Percentiles rank a stretch among this genome's conserved stretches.
Evolutionary conservation across 768 basidiomycete species (phyloP).

Genomic region (Termitomyces sp.): DNA sequence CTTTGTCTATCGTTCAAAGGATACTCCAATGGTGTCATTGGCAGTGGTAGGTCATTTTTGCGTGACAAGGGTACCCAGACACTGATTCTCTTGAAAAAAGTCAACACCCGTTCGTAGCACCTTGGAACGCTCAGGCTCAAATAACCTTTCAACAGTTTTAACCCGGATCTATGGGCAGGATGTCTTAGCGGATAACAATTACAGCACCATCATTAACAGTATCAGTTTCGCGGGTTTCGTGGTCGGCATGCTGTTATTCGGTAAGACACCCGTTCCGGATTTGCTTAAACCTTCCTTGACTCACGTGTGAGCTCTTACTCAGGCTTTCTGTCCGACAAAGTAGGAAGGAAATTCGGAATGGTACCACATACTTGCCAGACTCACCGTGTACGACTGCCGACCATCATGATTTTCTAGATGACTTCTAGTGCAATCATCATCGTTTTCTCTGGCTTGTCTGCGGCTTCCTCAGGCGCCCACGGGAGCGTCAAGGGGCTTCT

Average conservation of each 20-base stretch:
- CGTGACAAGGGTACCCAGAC: not conserved
- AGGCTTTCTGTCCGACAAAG: constrained; percentile 74
- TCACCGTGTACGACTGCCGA: not conserved
- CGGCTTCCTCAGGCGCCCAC: constrained; percentile 74
- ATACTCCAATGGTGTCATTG: constrained; percentile 80
- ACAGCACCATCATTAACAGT: constrained; percentile 58
- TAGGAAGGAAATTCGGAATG: constrained; percentile 88
- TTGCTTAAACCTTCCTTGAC: not conserved
- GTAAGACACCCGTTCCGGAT: constrained; percentile 22
- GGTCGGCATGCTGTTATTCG: constrained; percentile 77
- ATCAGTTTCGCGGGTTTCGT: constrained; percentile 79
- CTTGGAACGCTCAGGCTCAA: not conserved
- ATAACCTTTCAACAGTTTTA: constrained; percentile 44
- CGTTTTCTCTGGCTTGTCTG: constrained; percentile 78
- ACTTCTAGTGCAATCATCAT: constrained; percentile 75
- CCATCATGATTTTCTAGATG: constrained; percentile 52
- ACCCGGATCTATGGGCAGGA: constrained; percentile 60
- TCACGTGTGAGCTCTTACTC: not conserved
- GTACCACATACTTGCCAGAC: constrained; percentile 23
- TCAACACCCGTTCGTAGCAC: constrained; percentile 53
- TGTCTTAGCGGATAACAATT: constrained; percentile 45
- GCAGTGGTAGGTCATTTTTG: constrained; percentile 47
- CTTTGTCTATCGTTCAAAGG: constrained; percentile 30
- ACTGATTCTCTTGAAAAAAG: constrained; percentile 26
- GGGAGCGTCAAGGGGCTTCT: constrained; percentile 62